phyloP scores from a whole-genome alignment of 257 asterid genomes.

The Misopates orontium region DNA sequence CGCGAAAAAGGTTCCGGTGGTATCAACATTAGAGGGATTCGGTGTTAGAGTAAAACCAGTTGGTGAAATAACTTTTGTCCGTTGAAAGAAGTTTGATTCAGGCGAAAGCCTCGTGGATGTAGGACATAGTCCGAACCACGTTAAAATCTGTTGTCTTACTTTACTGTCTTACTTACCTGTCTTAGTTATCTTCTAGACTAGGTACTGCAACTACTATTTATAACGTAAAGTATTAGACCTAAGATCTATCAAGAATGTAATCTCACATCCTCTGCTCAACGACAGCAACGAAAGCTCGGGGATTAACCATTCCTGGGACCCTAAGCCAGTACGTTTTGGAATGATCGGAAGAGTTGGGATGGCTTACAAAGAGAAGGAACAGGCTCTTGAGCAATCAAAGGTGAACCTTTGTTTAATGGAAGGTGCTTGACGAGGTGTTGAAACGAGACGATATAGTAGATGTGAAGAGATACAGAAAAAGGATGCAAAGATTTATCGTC shows the following conservation, averaged over 20 bases:
- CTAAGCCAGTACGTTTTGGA: slow-evolving; percentile 49
- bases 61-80: too few species aligned
- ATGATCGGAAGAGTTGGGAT: slow-evolving; percentile 43
- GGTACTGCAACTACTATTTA: too few species aligned
- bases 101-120: too few species aligned
- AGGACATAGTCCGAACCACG: too few species aligned
- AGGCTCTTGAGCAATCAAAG: slow-evolving; percentile 33
- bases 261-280: slow-evolving; percentile 35
- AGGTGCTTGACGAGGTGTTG: slow-evolving; percentile 59
- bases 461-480: slow-evolving; percentile 60
- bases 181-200: too few species aligned
- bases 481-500: slow-evolving; percentile 55
- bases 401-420: slow-evolving; percentile 53
- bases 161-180: too few species aligned
- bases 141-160: too few species aligned
- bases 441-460: slow-evolving; percentile 51
- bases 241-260: slow-evolving; percentile 24
- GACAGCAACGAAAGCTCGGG: slow-evolving; percentile 62
- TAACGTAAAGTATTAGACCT: too few species aligned
- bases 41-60: too few species aligned
- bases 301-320: slow-evolving; percentile 52
- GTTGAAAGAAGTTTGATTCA: too few species aligned
- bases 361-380: slow-evolving; percentile 52
- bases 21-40: too few species aligned
- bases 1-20: too few species aligned